Conservation (phyloP, 495 filamentous ascomycete species). For the Chaetomium fimeti region DNA sequence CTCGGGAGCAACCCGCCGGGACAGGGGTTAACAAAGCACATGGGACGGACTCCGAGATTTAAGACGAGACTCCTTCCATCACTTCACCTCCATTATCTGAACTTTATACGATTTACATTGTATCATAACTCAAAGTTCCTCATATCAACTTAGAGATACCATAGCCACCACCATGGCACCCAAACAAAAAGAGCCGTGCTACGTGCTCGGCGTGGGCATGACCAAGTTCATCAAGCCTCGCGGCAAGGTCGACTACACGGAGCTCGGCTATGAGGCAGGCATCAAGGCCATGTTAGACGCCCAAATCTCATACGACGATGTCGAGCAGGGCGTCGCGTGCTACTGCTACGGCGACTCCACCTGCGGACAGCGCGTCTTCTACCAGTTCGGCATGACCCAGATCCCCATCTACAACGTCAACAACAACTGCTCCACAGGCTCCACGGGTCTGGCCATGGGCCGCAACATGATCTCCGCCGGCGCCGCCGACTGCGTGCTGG, state of each 20-base stretch:
- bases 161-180: slow-evolving; percentile 41
- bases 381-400: slow-evolving; percentile 95
- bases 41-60: not conserved
- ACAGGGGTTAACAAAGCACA: slow-evolving; percentile 10
- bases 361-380: slow-evolving; percentile 95
- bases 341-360: slow-evolving; percentile 97
- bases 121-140: not conserved
- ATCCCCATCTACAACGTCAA: slow-evolving; percentile 98
- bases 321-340: slow-evolving; percentile 94
- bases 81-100: not conserved
- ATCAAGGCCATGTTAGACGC: slow-evolving; percentile 96
- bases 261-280: slow-evolving; percentile 92
- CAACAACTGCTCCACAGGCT: slow-evolving; percentile 96
- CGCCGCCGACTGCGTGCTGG: slow-evolving; percentile 79
- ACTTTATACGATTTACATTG: not conserved
- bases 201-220: slow-evolving; percentile 96
- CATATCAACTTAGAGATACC: not conserved
- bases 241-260: slow-evolving; percentile 83
- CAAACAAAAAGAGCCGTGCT: slow-evolving; percentile 52
- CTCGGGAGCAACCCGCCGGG: not conserved
- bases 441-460: slow-evolving; percentile 82
- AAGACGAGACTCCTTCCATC: not conserved
- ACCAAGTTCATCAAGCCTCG: slow-evolving; percentile 99
- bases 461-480: slow-evolving; percentile 76
- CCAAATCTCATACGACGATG: slow-evolving; percentile 92